Base-by-base conservation (phyloP, 2,329 filamentous ascomycete species). In the Fusarium chuoi region DNA sequence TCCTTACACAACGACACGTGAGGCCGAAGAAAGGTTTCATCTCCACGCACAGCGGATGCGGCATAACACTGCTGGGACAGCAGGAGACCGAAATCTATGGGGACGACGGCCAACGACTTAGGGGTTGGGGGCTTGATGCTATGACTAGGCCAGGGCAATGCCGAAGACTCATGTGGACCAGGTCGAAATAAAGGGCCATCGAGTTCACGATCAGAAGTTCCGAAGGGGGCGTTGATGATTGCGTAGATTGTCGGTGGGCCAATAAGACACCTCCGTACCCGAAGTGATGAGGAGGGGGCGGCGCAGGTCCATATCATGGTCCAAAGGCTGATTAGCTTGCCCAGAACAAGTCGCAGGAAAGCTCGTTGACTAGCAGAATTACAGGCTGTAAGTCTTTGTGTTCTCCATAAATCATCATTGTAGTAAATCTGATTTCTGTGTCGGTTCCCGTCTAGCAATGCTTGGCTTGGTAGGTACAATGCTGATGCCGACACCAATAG, bases 191-290 rank as follows among this genome's bases (percentile, higher is more conserved):
- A 62, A 74, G 58, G 67, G 59, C 62, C 46, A 71, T 74, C 71
- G 56, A 72, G 60, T 63, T 74, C 51, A 55, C 48, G 68, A 75
- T 62, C 68, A 75, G 70, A 73, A 74, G 68, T 69, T 67, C 71
- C 71, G 68, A 72, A 54, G 65, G 62, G 62, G 66, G 62, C 59
- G 73, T 57, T 70, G 65, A 49, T 71, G 62, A 72, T 72, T 75
- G 68, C 71, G 70, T 70, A 72, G 64, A 59, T 67, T 68, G 57
- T 52, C 42, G 52, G 66, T 38, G 68, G 67, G 64, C 79, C 79
- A 81, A 81, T 81, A 62, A 74, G 68, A 77, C 63, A 20, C 52
- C 51, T 51, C 75, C 71, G 33, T 79, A 80, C 78, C 77, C 80
- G 80, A 79, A 78, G 71, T 65, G 72, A 71, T 74, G 68, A 65